Conservation (phyloP, 257 asterid species). For the Solanum rostratum region DNA sequence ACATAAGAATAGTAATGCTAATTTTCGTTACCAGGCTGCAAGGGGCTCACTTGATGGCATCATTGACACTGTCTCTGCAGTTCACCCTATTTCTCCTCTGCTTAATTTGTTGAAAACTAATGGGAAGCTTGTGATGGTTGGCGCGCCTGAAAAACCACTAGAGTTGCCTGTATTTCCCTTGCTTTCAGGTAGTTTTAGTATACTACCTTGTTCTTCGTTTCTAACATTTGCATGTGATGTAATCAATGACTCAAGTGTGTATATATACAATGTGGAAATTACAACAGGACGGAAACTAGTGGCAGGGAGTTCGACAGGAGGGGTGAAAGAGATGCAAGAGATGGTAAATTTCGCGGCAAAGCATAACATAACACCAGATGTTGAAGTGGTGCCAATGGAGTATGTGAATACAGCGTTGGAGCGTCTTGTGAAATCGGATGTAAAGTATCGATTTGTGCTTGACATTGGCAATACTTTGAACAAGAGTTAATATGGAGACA, state of each 20-base stretch:
- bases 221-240: not conserved
- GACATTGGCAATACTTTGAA: slow-evolving; percentile 9
- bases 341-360: slow-evolving; percentile 11
- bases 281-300: slow-evolving; percentile 11
- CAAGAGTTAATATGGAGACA: not conserved
- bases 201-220: not conserved
- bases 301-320: slow-evolving; percentile 13
- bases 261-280: not conserved
- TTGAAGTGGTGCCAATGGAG: slow-evolving; percentile 6
- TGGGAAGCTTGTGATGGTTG: slow-evolving; percentile 24
- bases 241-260: not conserved
- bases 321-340: slow-evolving; percentile 17
- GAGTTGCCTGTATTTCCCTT: slow-evolving; percentile 20
- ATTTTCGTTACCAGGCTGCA: slow-evolving; percentile 10
- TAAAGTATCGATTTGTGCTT: slow-evolving; percentile 18
- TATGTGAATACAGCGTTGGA: slow-evolving; percentile 14
- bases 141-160: slow-evolving; percentile 12
- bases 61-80: slow-evolving; percentile 26
- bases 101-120: slow-evolving; percentile 17
- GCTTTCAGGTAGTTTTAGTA: slow-evolving; percentile 5
- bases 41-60: slow-evolving; percentile 25
- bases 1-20: not conserved
- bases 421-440: slow-evolving; percentile 5
- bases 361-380: slow-evolving; percentile 3
- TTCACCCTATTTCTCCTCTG: slow-evolving; percentile 18